These are phyloP conservation scores for Stagonosporopsis tanaceti DNA, from an alignment of 2,329 filamentous ascomycete genomes.

Conservation along the genomic window DNA sequence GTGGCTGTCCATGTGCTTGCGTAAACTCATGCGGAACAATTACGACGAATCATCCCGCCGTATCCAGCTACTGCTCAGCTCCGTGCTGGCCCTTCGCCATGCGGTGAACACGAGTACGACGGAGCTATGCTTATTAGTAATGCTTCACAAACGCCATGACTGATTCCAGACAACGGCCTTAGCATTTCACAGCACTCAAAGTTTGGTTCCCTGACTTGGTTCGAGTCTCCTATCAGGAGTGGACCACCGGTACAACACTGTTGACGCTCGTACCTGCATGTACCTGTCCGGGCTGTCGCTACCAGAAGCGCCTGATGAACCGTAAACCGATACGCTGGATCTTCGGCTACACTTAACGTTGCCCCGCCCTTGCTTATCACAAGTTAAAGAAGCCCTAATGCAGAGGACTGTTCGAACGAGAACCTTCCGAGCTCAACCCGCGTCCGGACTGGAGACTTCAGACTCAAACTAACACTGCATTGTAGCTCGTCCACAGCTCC, in stretches of 20 bases:
- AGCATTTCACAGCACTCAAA: slow-evolving; percentile 1
- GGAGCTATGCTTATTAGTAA: slow-evolving; percentile 1
- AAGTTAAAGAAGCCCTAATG: not conserved
- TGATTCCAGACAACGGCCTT: slow-evolving; percentile 2
- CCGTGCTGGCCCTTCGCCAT: not conserved
- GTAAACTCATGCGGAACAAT: slow-evolving; percentile 11
- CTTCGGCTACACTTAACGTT: not conserved
- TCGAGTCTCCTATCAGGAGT: not conserved
- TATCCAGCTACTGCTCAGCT: slow-evolving; percentile 10
- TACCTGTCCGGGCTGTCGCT: not conserved
- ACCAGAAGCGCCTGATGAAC: not conserved
- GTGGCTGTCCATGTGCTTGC: slow-evolving; percentile 22
- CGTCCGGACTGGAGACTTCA: not conserved
- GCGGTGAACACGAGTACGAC: slow-evolving; percentile 15
- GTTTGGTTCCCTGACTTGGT: slow-evolving; percentile 1
- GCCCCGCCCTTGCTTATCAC: not conserved
- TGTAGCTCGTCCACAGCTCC: not conserved
- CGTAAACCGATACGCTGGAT: slow-evolving; percentile 1
- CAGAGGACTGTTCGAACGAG: not conserved
- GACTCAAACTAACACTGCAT: not conserved
- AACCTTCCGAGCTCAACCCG: not conserved
- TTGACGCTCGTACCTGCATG: slow-evolving; percentile 19
- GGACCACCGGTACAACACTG: slow-evolving; percentile 8
- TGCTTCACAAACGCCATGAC: not conserved
- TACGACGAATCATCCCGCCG: slow-evolving; percentile 1